These are phyloP conservation scores for Candida fluviatilis DNA, from an alignment of 805 yeast genomes.

Conservation along the genomic window DNA sequence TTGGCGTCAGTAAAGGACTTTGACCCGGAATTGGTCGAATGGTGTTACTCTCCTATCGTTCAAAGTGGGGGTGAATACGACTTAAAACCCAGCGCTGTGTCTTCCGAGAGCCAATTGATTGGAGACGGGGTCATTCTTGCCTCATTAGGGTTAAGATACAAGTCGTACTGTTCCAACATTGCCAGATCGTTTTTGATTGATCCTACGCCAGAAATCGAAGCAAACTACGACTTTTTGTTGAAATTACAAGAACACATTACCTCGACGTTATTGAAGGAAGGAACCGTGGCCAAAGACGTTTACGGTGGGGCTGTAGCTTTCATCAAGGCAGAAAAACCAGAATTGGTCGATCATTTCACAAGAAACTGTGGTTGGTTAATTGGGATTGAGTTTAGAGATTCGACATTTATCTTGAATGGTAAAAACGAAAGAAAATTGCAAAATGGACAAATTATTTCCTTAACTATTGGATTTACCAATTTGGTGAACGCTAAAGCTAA, in stretches of 20 bases:
- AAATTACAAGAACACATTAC: conserved; percentile 66
- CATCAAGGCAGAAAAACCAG: conserved; percentile 57
- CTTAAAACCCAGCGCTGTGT: conserved; percentile 76
- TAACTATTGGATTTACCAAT: conserved; percentile 74
- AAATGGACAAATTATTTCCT: conserved; percentile 70
- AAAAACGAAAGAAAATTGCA: conserved; percentile 66
- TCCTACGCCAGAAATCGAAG: conserved; percentile 75
- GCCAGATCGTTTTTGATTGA: conserved; percentile 87
- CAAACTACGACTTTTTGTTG: conserved; percentile 72
- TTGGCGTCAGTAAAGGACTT: conserved; percentile 54
- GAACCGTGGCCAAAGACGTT: conserved; percentile 60
- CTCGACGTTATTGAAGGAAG: conserved; percentile 53
- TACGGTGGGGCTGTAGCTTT: conserved; percentile 60
- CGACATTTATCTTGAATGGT: conserved; percentile 64
- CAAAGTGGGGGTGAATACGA: conserved; percentile 87
- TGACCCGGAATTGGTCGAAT: conserved; percentile 74
- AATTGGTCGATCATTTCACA: conserved; percentile 58
- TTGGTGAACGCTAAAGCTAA: conserved; percentile 45
- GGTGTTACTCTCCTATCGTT: conserved; percentile 90
- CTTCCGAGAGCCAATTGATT: conserved; percentile 57
- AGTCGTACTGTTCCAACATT: conserved; percentile 81
- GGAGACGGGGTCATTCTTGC: conserved; percentile 77
- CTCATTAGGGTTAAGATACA: conserved; percentile 82
- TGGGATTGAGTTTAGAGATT: conserved; percentile 87
- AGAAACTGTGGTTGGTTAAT: conserved; percentile 84